Evolutionary conservation across 345 rosid genomes (phyloP), one percentile per base, ranked within the genome.

Genomic region (Lagerstroemia speciosa): DNA sequence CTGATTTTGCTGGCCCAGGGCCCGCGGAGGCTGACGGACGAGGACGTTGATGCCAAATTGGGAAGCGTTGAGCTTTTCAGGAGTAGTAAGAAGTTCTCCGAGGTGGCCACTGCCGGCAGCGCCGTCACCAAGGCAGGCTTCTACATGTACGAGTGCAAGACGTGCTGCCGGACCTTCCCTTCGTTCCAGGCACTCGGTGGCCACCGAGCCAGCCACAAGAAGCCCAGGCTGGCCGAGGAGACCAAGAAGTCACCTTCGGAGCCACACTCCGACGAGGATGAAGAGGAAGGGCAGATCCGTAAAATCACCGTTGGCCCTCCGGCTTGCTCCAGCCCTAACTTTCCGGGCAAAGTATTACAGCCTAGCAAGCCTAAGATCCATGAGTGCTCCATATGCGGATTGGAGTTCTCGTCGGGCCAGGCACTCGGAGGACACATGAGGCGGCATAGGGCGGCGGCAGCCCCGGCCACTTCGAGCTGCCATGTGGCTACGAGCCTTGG

Each of bases 341-440:
- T 34, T 63, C 74, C 55, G 50, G 30, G 7, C 45, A 57, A 65
- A n/a, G 27, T n/a, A 22, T 43, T 31, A 12, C 38, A 68, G 24
- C 22, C 33, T 53, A 69, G 69, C 68, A 76, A 74, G 69, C 75
- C 69, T 19, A 79, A 89, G 78, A 81, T 87, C 76, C 99, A 95
- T 61, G 98, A 86, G 85, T 95, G 99, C 76, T 88, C 85, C n/a
- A 85, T 92, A 52, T 95, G 99, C 20, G 98, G 99, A n/a, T 85
- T 93, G 6, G 96, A 89, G 76, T 95, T 95, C 74, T 73, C 78
- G 15, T 92, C 98, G 0, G 99, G 99, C 1, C 99, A 95, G 81
- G 99, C 99, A 2, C 85, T 95, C 8, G 99, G 99, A 2, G 98
- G 99, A 14, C 99, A 95, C 82, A 95, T 95, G 98, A 88, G 99